Percentiles rank a stretch among this genome's conserved stretches.
phyloP scores from a whole-genome alignment of 108 stramenopile species.

The Fragilariopsis cylindrus region DNA sequence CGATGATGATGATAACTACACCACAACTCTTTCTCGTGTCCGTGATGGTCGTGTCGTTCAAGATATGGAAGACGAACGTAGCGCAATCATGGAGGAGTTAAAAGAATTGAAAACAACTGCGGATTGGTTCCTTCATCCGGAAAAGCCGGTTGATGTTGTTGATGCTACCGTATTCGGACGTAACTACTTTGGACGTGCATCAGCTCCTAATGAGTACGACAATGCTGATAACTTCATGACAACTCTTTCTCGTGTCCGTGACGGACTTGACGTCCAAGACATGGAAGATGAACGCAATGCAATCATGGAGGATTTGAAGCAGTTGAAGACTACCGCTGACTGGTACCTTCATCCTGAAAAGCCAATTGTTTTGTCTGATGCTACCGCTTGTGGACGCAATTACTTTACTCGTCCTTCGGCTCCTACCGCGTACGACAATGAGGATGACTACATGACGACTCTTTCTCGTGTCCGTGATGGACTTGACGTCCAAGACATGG shows the following conservation, averaged over 20 bases:
- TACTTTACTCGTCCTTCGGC: constrained; percentile 64
- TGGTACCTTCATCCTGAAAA: constrained; percentile 36
- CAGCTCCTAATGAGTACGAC: constrained; percentile 43
- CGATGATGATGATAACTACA: constrained; percentile 36
- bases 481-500: constrained; percentile 14
- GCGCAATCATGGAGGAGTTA: constrained; percentile 50
- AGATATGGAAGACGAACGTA: constrained; percentile 53
- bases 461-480: too few relatives aligned
- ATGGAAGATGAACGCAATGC: constrained; percentile 21
- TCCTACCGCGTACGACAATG: constrained; percentile 28
- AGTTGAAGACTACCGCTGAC: constrained; percentile 30
- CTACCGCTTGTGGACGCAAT: constrained; percentile 51
- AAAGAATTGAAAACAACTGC: constrained; percentile 53
- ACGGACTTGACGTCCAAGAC: constrained; percentile 24
- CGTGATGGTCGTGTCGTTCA: too few relatives aligned
- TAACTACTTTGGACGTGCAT: constrained; percentile 67
- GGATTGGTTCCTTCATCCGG: constrained; percentile 58
- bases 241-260: constrained; percentile 58
- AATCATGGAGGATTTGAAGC: constrained; percentile 27
- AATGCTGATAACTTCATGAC: constrained; percentile 13
- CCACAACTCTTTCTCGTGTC: neutral
- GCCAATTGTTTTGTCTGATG: constrained; percentile 39
- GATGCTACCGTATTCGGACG: constrained; percentile 44
- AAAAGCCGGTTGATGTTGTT: constrained; percentile 41
- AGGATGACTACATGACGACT: constrained; percentile 24